These are phyloP conservation scores for Clonostachys sp. DNA, from an alignment of 2,329 filamentous ascomycete species.

Conservation along the genomic window DNA sequence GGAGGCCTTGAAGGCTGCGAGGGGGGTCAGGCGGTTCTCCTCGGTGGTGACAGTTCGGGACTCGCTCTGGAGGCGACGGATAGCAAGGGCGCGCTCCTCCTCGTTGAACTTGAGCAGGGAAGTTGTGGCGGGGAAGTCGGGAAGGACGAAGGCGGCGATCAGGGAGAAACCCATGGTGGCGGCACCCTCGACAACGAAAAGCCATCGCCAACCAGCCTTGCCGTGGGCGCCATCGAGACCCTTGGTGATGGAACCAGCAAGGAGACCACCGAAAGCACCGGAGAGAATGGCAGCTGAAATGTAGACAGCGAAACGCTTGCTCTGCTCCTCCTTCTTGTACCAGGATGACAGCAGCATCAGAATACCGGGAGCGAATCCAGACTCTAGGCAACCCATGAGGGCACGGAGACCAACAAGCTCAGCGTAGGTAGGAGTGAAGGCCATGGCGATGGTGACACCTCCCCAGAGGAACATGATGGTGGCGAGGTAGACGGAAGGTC, in stretches of 20 bases:
- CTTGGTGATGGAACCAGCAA: constrained; percentile 54
- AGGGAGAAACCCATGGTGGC: constrained; percentile 58
- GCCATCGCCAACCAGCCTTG: constrained; percentile 40
- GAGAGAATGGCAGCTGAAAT: constrained; percentile 68
- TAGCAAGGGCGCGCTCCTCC: constrained; percentile 56
- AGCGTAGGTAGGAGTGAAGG: constrained; percentile 14
- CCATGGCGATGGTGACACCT: constrained; percentile 18
- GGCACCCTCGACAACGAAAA: constrained; percentile 54
- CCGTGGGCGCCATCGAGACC: constrained; percentile 49
- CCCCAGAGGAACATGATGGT: constrained; percentile 55
- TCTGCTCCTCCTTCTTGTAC: constrained; percentile 42
- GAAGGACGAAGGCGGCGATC: constrained; percentile 57
- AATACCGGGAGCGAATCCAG: constrained; percentile 57
- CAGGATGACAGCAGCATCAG: constrained; percentile 60
- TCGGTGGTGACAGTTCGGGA: constrained; percentile 57
- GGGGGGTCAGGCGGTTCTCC: constrained; percentile 40
- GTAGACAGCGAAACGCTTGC: constrained; percentile 51
- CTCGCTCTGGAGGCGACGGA: constrained; percentile 56
- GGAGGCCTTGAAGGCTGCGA: constrained; percentile 4
- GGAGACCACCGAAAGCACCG: constrained; percentile 60
- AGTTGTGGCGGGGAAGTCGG: constrained; percentile 66
- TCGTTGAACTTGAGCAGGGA: constrained; percentile 42
- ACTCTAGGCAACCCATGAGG: constrained; percentile 49
- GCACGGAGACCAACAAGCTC: constrained; percentile 31
- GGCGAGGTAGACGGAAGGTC: constrained; percentile 61